These are phyloP conservation scores for Prosopis cineraria DNA, from an alignment of 306 rosid genomes.

Conservation along the genomic window DNA sequence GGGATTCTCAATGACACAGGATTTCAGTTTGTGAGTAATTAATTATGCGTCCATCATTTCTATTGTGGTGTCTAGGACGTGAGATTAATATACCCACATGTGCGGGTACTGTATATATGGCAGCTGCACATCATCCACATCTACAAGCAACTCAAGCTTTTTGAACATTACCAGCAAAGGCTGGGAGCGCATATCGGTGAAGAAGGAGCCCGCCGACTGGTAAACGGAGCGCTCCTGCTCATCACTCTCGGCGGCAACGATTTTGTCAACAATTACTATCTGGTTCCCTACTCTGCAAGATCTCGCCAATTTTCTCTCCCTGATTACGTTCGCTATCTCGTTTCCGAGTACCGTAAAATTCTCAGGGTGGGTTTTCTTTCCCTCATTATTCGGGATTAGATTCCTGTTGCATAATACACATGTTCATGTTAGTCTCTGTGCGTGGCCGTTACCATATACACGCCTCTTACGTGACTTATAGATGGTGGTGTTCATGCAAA, in stretches of 20 bases:
- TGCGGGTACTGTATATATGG: not conserved
- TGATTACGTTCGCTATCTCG: slow-evolving; percentile 62
- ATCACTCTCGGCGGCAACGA: slow-evolving; percentile 90
- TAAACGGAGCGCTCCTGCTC: slow-evolving; percentile 61
- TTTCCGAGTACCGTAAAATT: slow-evolving; percentile 68
- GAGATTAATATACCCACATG: not conserved
- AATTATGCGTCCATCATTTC: not conserved
- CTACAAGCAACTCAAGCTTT: slow-evolving; percentile 57
- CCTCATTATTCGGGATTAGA: not conserved
- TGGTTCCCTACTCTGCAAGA: slow-evolving; percentile 79
- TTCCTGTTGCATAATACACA: not conserved
- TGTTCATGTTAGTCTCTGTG: no score
- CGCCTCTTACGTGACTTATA: not conserved
- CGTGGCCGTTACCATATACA: not conserved
- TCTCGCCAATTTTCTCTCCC: slow-evolving; percentile 90
- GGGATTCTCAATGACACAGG: slow-evolving; percentile 93
- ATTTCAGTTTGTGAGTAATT: slow-evolving; percentile 70
- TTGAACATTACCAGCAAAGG: slow-evolving; percentile 60
- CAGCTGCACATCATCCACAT: slow-evolving; percentile 79
- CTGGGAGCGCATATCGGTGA: slow-evolving; percentile 60
- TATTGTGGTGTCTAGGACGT: not conserved
- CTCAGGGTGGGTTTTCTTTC: slow-evolving; percentile 36
- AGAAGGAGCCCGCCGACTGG: slow-evolving; percentile 42
- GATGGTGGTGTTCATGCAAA: not conserved
- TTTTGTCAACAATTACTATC: slow-evolving; percentile 84